Evolutionary conservation across 2,329 filamentous ascomycete species (phyloP), one percentile per base, ranked within the genome.

Genomic region (Paradendryphiella salina): DNA sequence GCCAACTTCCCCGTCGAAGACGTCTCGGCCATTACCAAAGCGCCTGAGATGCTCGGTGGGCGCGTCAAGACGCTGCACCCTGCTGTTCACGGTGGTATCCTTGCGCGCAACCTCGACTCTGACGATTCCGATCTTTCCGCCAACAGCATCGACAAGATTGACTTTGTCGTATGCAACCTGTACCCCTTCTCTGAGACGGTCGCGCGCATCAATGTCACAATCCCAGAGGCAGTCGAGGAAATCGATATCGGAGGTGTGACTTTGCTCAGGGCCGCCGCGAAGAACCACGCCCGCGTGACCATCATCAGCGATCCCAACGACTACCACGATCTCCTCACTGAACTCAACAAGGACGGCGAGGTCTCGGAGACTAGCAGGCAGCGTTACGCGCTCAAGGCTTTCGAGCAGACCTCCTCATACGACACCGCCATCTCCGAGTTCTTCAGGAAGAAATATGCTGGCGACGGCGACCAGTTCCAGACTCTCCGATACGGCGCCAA

Each of bases 151-250:
- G 69, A 73, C 50, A 73, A 73, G 66, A 73, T 76, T 41, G 73
- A 76, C 59, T 76, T 72, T 41, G 72, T 74, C 46, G 76, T 99
- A 73, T 97, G 94, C 87, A 99, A 99, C 79, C 83, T 99, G 35
- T 97, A 99, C 77, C 94, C 94, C 10, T 99, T 99, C 85, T 96
- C 96, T 80, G 92, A 97, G 74, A 99, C 94, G 26, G 86, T 99
- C 65, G 88, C 91, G 66, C 96, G 96, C 82, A 86, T 95, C 79
- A 96, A 96, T 70, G 94, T 99, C 68, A 97, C 93, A 55, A 89
- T 99, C 57, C 85, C 90, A 43, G 93, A 99, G 78, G 94, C 94
- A 43, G 93, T 99, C 32, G 94, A 99, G 79, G 94, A 99, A 80
- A 96, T 99, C 68, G 94, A 99, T 77, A 96, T 99, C 72, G 94